Evolutionary conservation across 1,139 yeast genomes (phyloP), one percentile per base, ranked within the genome.

Genomic region (Lodderomyces beijingensis): DNA sequence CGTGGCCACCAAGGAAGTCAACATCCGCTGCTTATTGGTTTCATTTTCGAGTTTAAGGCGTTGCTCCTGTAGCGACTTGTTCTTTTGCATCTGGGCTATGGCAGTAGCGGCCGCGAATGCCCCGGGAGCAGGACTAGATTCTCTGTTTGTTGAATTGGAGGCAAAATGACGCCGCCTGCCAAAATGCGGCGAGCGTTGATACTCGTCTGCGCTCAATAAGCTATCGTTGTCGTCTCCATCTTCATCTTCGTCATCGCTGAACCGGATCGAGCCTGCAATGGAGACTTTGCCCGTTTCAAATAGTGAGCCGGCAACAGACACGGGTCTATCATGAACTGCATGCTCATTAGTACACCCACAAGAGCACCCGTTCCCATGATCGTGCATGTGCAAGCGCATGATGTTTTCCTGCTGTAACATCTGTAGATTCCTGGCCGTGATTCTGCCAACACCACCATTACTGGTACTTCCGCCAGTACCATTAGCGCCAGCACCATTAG

Each of bases 81-180:
- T 60, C 24, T 63, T 68, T 38, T 70, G 71, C 71, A 73, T 67
- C 45, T 63, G 73, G 28, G 74, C 80, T 39, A 75, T 63, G 6
- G 85, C 79, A 28, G 85, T 75, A 3, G 87, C 87, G 3, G 89
- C 89, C 2, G 84, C 82, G 52, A 67, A 67, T 2, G 87, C 77
- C 4, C 87, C 89, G 0, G 91, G 89, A 0, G 89, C 89, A 33
- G 83, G 86, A 25, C 64, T 65, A 33, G 73, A 76, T 40, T 76
- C 49, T 16, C 43, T 40, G 35, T 46, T 51, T 33, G 42, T 48
- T 27, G 40, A 44, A 21, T 43, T 39, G 30, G 51, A 33, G 32
- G 41, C 41, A 43, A 40, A 30, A 45, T 48, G 37, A 11, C 18
- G 10, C 9, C 26, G 25, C n/a, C n/a, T 23, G 7, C 15, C 19